A percentile compares a stretch with the other conserved stretches of the same genome.
Conservation (phyloP, 2,329 filamentous ascomycete species). For the Cladosporium sp. region DNA sequence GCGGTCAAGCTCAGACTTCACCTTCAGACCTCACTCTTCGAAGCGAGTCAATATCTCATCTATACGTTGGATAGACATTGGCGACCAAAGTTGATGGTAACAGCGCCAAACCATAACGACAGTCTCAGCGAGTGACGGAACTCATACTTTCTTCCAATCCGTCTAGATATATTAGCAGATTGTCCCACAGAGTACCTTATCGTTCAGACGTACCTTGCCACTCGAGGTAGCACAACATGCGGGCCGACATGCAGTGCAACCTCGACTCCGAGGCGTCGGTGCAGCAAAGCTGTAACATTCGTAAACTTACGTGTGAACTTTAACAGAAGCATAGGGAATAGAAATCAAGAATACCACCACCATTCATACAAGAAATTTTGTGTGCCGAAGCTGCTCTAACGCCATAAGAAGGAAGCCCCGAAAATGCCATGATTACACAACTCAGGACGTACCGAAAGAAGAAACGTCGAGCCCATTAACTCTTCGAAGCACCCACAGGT, state of each 20-base stretch:
- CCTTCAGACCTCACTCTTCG: not conserved
- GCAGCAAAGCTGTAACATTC: not conserved
- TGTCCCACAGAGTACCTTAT: not conserved
- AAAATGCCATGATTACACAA: not conserved
- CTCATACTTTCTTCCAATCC: too few species aligned
- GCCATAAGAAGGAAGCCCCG: not conserved
- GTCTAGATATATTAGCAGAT: not conserved
- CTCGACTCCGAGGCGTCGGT: not conserved
- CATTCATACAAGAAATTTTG: constrained; percentile 2
- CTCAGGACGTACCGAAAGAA: constrained; percentile 3
- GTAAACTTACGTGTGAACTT: not conserved
- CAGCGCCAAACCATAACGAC: not conserved
- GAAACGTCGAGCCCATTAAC: not conserved
- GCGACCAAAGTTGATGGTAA: not conserved
- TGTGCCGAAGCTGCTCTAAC: constrained; percentile 6
- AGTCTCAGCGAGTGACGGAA: too few species aligned
- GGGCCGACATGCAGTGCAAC: not conserved
- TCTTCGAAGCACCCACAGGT: not conserved
- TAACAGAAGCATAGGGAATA: too few species aligned
- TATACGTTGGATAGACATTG: not conserved
- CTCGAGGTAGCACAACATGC: not conserved
- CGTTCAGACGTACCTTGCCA: not conserved
- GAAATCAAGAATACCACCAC: not conserved
- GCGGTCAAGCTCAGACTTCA: not conserved
- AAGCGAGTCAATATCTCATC: not conserved